Evolutionary conservation across 106 monocot species (phyloP).

Genomic region (Alisma plantagoaquatica): DNA sequence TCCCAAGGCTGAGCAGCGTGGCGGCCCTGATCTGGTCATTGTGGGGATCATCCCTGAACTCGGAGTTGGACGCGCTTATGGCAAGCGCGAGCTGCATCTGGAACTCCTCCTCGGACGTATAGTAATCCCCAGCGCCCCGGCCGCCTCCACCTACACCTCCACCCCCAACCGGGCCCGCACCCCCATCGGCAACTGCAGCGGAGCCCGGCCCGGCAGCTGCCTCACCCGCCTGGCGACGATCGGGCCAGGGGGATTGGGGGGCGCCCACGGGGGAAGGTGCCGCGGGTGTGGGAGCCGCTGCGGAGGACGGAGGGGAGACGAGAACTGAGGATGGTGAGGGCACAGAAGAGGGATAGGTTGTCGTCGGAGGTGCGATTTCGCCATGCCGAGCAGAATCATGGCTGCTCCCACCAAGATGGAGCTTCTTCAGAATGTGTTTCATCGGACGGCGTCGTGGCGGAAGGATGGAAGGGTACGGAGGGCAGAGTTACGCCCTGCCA

Average conservation of each 20-base stretch:
- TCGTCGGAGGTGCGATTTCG: too few species aligned
- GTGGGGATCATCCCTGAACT: conserved; percentile 48
- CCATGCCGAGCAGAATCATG: too few species aligned
- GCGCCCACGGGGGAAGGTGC: conserved; percentile 3
- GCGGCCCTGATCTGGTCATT: conserved; percentile 82
- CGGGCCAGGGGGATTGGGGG: conserved; percentile 9
- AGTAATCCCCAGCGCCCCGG: conserved; percentile 42
- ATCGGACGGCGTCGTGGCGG: neutral
- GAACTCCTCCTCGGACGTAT: conserved; percentile 83
- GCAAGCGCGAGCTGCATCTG: conserved; percentile 96
- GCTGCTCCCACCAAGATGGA: conserved; percentile 18
- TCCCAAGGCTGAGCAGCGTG: conserved; percentile 55
- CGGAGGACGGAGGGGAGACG: conserved; percentile 10
- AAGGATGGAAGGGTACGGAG: neutral
- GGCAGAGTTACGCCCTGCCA: too few species aligned
- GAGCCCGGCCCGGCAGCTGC: conserved; percentile 6
- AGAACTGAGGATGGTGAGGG: too few species aligned
- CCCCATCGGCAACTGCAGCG: neutral
- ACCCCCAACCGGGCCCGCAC: too few species aligned
- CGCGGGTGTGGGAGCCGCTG: neutral
- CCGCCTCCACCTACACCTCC: conserved; percentile 8
- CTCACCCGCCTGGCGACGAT: conserved; percentile 10
- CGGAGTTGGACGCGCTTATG: conserved; percentile 80
- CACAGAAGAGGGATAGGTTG: too few species aligned
- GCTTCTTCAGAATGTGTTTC: conserved; percentile 38